Conservation (phyloP, 768 basidiomycete species). For the Mrakia gelida region DNA sequence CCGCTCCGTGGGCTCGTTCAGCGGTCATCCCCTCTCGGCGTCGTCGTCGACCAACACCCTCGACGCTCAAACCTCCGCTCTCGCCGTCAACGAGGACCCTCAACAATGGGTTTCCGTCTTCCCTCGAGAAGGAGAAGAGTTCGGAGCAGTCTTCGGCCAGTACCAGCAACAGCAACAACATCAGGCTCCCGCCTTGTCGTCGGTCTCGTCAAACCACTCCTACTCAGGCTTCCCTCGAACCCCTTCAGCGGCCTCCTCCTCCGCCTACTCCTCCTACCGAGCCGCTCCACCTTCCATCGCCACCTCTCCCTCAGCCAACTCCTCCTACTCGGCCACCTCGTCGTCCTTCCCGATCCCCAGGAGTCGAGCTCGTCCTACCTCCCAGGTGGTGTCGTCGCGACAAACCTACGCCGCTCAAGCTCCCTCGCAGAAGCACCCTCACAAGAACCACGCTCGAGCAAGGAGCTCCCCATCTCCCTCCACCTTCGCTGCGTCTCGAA, state of each 20-base stretch:
- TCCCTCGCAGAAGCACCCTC: constrained; percentile 7
- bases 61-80: background rate
- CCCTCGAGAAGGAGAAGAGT: background rate
- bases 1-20: background rate
- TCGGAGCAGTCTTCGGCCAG: background rate
- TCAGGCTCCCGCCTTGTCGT: background rate
- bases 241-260: background rate
- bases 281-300: background rate
- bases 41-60: constrained; percentile 2
- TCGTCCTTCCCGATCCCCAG: background rate
- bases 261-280: background rate
- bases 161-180: background rate
- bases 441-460: background rate
- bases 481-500: background rate
- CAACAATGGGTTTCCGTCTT: background rate
- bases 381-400: background rate
- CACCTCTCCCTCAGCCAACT: background rate
- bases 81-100: constrained; percentile 2
- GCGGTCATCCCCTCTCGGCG: background rate
- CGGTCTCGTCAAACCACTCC: constrained; percentile 6
- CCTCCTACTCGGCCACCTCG: constrained; percentile 12
- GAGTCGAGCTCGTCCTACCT: background rate
- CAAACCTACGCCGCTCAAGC: background rate
- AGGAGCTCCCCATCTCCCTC: constrained; percentile 10
- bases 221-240: background rate